phyloP scores from a whole-genome alignment of 371 early-diverging fungal genomes.

The Actinomortierella ambigua region DNA sequence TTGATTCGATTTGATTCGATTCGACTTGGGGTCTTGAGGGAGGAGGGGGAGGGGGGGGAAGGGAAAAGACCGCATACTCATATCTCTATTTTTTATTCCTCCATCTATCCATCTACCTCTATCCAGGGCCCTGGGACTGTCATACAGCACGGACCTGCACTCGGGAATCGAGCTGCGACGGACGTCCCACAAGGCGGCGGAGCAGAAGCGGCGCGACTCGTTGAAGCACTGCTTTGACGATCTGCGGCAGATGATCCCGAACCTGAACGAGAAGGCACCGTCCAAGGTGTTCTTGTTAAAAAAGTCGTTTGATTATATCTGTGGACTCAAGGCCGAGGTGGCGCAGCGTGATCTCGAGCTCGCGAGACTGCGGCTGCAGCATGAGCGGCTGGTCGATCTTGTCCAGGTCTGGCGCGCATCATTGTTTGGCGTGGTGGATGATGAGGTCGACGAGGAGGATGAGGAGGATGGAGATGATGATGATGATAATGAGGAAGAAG shows the following conservation, averaged over 20 bases:
- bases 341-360: conserved; percentile 51
- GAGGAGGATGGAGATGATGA: conserved; percentile 26
- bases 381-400: conserved; percentile 36
- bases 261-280: conserved; percentile 67
- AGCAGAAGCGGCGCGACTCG: conserved; percentile 92
- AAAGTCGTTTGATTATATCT: conserved; percentile 63
- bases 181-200: conserved; percentile 89
- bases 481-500: conserved; percentile 29
- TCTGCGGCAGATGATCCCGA: conserved; percentile 71
- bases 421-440: conserved; percentile 29
- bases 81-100: too few species aligned
- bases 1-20: too few species aligned
- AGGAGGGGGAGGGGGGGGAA: too few species aligned
- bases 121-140: conserved; percentile 67
- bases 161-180: conserved; percentile 77
- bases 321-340: conserved; percentile 53
- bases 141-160: conserved; percentile 70
- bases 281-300: conserved; percentile 66
- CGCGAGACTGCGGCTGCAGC: conserved; percentile 44
- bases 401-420: conserved; percentile 30
- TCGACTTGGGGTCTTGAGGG: too few species aligned
- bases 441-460: conserved; percentile 44
- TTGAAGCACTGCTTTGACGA: conserved; percentile 87
- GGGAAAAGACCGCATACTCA: too few species aligned
- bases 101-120: neutral